These are phyloP conservation scores for Fragilariopsis cylindrus DNA, from an alignment of 108 stramenopile genomes.

Conservation along the genomic window DNA sequence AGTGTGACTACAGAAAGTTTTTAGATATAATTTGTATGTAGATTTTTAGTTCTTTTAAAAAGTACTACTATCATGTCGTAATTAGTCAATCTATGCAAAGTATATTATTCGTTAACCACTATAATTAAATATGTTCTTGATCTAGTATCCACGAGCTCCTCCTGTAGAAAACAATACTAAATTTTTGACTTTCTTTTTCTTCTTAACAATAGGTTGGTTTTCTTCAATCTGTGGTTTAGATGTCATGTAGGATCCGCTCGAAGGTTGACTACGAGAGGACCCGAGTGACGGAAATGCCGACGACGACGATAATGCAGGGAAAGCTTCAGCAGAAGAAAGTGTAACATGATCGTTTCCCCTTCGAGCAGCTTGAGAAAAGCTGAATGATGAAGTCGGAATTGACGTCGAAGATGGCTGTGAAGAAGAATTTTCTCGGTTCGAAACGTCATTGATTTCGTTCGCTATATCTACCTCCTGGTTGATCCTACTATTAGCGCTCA, in stretches of 20 bases:
- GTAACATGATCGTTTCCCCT: constrained; percentile 1
- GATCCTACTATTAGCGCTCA: too few species aligned
- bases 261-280: neutral
- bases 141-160: constrained; percentile 26
- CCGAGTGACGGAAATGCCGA: constrained; percentile 22
- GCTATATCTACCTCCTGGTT: too few species aligned
- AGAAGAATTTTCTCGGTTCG: neutral
- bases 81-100: neutral
- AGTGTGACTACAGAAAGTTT: too few species aligned
- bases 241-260: neutral
- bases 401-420: neutral
- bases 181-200: constrained; percentile 33
- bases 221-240: neutral
- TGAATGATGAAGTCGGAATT: neutral
- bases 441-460: too few species aligned
- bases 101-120: neutral
- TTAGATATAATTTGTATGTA: too few species aligned
- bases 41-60: too few species aligned
- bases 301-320: constrained; percentile 1
- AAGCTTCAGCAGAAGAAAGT: constrained; percentile 6
- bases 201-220: constrained; percentile 1
- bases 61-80: too few species aligned
- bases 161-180: constrained; percentile 46
- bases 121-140: neutral
- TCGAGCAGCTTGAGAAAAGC: constrained; percentile 16